These are phyloP conservation scores for Plasmodium reichenowi DNA, from an alignment of 169 alveolate genomes.

Conservation along the genomic window DNA sequence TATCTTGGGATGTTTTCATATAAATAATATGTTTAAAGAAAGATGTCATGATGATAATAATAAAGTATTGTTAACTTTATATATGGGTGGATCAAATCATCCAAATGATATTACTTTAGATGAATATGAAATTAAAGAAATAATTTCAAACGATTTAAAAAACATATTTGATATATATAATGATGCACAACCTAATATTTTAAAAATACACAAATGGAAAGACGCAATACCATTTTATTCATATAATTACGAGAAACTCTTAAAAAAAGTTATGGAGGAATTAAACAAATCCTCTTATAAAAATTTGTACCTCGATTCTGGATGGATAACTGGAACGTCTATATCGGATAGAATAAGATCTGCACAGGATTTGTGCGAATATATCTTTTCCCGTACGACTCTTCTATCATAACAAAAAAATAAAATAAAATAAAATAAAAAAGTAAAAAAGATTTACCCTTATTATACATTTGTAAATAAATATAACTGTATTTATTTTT, in stretches of 20 bases:
- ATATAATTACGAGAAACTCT: conserved; percentile 27
- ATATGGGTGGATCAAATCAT: conserved; percentile 38
- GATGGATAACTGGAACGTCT: conserved; percentile 73
- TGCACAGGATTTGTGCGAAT: conserved; percentile 45
- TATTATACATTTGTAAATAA: too few relatives aligned
- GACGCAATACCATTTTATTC: conserved; percentile 53
- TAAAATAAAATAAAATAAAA: too few relatives aligned
- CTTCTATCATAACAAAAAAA: too few relatives aligned
- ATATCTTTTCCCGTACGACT: background rate
- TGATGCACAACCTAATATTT: conserved; percentile 44
- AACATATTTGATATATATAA: conserved; percentile 12
- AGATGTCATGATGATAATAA: conserved; percentile 51
- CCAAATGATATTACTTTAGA: conserved; percentile 33
- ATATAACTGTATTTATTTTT: too few relatives aligned
- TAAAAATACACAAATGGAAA: conserved; percentile 48
- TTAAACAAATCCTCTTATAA: conserved; percentile 16
- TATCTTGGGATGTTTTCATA: conserved; percentile 48
- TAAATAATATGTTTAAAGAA: conserved; percentile 39
- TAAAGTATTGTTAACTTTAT: conserved; percentile 22
- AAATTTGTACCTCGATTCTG: conserved; percentile 43
- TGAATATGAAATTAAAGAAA: conserved; percentile 10
- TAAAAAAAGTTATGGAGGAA: conserved; percentile 22
- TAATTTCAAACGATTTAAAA: conserved; percentile 12
- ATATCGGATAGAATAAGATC: conserved; percentile 59
- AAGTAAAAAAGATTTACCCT: too few relatives aligned